Conservation (phyloP, 192 early-diverging fungal genomes). For the Mortierella antarctica region DNA sequence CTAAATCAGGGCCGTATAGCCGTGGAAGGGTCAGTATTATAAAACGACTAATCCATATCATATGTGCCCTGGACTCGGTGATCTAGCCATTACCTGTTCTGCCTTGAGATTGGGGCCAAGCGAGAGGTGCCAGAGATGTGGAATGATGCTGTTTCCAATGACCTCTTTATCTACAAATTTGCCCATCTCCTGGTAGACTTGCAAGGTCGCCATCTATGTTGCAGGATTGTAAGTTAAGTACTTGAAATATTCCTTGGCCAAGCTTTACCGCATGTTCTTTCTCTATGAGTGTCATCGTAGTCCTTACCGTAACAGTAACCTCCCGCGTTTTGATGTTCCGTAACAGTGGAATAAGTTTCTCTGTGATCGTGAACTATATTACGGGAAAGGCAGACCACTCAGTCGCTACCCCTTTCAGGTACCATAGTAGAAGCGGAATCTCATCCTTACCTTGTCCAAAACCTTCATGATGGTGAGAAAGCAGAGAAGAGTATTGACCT, state of each 20-base stretch:
- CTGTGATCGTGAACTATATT: constrained; percentile 67
- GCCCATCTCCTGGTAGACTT: constrained; percentile 84
- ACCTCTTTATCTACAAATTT: constrained; percentile 76
- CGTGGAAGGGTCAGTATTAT: too few relatives aligned
- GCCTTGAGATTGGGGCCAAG: constrained; percentile 77
- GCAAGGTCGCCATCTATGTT: constrained; percentile 75
- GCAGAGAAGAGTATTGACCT: constrained; percentile 75
- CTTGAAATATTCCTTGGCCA: not conserved
- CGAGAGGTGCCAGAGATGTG: constrained; percentile 80
- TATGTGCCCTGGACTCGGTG: too few relatives aligned
- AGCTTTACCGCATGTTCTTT: not conserved
- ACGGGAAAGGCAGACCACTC: not conserved
- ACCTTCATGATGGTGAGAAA: constrained; percentile 75
- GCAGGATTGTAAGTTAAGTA: not conserved
- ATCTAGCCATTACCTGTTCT: constrained; percentile 64
- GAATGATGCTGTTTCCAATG: constrained; percentile 80
- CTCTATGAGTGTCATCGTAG: not conserved
- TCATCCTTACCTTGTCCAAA: constrained; percentile 68
- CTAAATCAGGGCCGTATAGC: constrained; percentile 15
- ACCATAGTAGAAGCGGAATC: not conserved
- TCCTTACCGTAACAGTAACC: constrained; percentile 73
- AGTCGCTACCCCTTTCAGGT: not conserved
- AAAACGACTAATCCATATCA: too few relatives aligned
- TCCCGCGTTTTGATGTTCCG: constrained; percentile 81
- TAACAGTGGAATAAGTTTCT: constrained; percentile 83